Evolutionary conservation across 768 basidiomycete species (phyloP).

Genomic region (Russula lepida): DNA sequence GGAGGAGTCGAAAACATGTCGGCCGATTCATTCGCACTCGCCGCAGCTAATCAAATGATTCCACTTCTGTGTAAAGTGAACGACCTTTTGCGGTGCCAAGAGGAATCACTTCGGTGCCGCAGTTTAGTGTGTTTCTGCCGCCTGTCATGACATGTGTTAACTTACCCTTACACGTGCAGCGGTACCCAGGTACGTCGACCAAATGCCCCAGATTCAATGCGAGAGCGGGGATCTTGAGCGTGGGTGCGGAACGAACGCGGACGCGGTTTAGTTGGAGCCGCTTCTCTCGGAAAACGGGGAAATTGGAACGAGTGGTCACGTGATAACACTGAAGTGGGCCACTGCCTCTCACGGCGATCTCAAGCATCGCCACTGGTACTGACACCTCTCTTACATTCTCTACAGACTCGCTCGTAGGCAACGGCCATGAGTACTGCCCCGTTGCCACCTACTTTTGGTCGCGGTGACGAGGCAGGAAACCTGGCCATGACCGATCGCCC

Average conservation of each 20-base stretch:
- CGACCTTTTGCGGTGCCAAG: background rate
- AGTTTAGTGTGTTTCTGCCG: background rate
- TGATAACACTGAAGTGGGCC: background rate
- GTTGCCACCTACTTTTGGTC: background rate
- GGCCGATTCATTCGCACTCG: background rate
- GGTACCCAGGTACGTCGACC: background rate
- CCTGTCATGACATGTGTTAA: too few species aligned
- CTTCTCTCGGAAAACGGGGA: too few species aligned
- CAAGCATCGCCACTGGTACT: too few species aligned
- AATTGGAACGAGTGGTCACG: background rate
- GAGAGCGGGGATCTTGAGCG: background rate
- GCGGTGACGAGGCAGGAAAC: constrained; percentile 2
- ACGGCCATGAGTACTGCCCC: constrained; percentile 4
- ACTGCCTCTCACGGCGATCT: too few species aligned
- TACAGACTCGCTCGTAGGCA: background rate
- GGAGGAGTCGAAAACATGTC: background rate
- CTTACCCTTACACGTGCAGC: background rate
- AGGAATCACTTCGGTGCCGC: background rate
- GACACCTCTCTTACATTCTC: background rate
- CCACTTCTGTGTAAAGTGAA: background rate
- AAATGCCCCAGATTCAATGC: background rate
- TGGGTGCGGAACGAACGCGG: too few species aligned
- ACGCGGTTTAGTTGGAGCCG: background rate
- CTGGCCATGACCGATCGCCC: constrained; percentile 21
- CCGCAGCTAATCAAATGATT: background rate